Evolutionary conservation across 2,329 filamentous ascomycete genomes (phyloP).

Genomic region (Penicillium frequentans): DNA sequence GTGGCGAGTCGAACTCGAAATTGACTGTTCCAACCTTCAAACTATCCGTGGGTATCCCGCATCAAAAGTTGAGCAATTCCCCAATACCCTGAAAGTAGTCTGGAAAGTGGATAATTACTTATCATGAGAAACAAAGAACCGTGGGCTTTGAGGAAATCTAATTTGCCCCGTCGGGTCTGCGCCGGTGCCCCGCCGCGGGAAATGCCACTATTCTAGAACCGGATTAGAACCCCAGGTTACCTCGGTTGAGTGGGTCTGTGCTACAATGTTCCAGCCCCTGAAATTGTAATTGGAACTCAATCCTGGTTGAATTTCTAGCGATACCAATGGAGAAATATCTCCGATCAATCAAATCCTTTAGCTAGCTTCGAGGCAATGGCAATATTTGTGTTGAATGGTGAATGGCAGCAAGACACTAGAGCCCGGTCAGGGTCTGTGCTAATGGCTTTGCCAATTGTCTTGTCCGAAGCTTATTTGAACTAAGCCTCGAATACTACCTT

Average conservation of each 20-base stretch:
- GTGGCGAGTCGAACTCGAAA: background rate
- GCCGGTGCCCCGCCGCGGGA: background rate
- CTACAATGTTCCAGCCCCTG: background rate
- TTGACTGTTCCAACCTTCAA: too few relatives aligned
- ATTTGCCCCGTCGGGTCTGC: background rate
- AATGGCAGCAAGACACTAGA: background rate
- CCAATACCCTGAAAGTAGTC: background rate
- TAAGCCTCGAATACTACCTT: background rate
- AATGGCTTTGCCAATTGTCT: background rate
- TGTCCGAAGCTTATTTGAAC: background rate
- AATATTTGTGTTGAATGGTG: background rate
- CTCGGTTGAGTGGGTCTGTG: background rate
- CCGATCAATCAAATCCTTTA: background rate
- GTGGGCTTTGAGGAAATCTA: background rate
- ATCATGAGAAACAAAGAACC: slow-evolving; percentile 14
- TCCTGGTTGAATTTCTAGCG: background rate
- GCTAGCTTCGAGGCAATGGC: background rate
- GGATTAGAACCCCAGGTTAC: background rate
- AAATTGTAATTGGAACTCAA: background rate
- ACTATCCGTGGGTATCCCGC: background rate
- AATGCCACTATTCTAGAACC: background rate
- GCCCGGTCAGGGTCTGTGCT: background rate
- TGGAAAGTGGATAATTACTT: background rate
- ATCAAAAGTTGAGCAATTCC: background rate
- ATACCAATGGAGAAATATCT: background rate